These are phyloP conservation scores for Cystofilobasidium ferigula DNA, from an alignment of 768 basidiomycete species.

Conservation along the genomic window DNA sequence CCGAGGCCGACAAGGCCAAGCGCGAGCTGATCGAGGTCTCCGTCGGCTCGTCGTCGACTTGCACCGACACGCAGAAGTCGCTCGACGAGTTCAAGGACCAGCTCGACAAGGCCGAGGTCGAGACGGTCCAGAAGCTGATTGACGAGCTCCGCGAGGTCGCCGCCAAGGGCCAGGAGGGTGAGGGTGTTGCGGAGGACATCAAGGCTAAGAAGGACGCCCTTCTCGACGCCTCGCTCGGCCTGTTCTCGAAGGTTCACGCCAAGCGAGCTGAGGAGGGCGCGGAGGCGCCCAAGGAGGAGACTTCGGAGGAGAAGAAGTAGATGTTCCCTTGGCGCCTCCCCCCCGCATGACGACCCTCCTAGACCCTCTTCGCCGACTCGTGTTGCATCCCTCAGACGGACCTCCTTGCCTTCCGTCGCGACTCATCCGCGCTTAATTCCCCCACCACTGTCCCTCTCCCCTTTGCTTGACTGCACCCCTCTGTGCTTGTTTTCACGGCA, in stretches of 20 bases:
- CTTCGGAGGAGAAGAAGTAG: no score
- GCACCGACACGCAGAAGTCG: slow-evolving; percentile 90
- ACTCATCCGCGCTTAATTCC: no score
- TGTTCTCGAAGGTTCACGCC: slow-evolving; percentile 82
- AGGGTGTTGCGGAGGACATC: slow-evolving; percentile 73
- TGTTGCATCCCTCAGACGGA: no score
- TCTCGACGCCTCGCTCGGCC: slow-evolving; percentile 83
- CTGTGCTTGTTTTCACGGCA: no score
- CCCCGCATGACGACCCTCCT: no score
- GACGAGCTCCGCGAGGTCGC: slow-evolving; percentile 78
- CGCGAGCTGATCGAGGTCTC: slow-evolving; percentile 83
- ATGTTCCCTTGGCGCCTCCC: no score
- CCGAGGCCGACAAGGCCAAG: slow-evolving; percentile 82
- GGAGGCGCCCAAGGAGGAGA: no score
- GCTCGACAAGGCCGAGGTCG: slow-evolving; percentile 80
- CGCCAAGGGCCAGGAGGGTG: slow-evolving; percentile 77
- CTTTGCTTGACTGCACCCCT: no score
- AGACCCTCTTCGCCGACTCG: no score
- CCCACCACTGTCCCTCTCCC: no score
- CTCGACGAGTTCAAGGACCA: slow-evolving; percentile 98
- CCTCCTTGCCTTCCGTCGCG: no score
- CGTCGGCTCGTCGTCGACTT: slow-evolving; percentile 91
- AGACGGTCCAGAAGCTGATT: slow-evolving; percentile 81
- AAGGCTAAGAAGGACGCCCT: slow-evolving; percentile 87
- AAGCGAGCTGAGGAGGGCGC: no score